Evolutionary conservation across 306 rosid species (phyloP).

Genomic region (Medicago truncatula): DNA sequence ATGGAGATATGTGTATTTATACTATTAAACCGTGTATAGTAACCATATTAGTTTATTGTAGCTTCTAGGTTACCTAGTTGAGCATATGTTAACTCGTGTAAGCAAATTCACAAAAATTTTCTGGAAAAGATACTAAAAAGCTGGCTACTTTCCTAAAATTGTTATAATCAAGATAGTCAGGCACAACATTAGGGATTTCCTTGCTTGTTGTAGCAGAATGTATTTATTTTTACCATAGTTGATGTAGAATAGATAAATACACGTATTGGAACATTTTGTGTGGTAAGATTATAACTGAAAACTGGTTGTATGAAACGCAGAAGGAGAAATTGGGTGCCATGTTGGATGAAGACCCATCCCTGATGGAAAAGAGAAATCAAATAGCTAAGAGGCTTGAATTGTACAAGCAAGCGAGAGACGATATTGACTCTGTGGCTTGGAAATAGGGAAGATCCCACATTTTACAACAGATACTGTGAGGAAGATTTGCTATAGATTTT

Average conservation of each 20-base stretch:
- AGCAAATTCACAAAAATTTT: background rate
- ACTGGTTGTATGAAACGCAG: constrained; percentile 54
- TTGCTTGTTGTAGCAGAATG: background rate
- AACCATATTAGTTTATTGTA: background rate
- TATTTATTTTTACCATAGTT: background rate
- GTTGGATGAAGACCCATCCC: constrained; percentile 95
- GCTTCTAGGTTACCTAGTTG: background rate
- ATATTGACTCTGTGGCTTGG: constrained; percentile 95
- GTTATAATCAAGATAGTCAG: background rate
- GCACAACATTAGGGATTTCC: constrained; percentile 18
- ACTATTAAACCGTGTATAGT: background rate
- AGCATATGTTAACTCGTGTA: background rate
- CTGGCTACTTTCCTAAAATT: constrained; percentile 12
- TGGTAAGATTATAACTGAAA: constrained; percentile 17
- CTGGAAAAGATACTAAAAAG: constrained; percentile 1
- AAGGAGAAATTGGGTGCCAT: constrained; percentile 87
- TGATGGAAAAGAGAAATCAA: constrained; percentile 81
- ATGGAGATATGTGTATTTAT: background rate
- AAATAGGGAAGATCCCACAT: constrained; percentile 52
- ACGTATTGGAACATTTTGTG: background rate
- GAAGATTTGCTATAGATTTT: constrained; percentile 41
- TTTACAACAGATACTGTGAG: constrained; percentile 24
- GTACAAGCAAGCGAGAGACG: constrained; percentile 97
- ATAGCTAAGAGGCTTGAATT: constrained; percentile 91
- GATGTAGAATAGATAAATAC: background rate